Evolutionary conservation across 495 filamentous ascomycete genomes (phyloP), one percentile per base, ranked within the genome.

Genomic region (Aspergillus ostianus): DNA sequence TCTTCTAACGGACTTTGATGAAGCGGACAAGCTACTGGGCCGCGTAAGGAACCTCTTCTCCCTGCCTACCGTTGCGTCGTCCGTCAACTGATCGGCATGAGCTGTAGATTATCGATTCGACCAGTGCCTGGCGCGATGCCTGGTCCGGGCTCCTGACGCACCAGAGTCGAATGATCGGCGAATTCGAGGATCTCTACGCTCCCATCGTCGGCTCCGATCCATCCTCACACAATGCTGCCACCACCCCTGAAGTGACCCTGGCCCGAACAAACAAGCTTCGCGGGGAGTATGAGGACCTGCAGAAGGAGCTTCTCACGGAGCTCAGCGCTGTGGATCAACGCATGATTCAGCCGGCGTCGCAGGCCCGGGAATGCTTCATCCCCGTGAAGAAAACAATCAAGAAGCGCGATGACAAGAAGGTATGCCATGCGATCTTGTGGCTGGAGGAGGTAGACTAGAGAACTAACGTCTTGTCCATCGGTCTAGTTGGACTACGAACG

Each of bases 371-470:
- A 52, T 85, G 70, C 47, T 78, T 96, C 58, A 80, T 84, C 57
- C 89, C 90, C 0, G 79, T 96, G 69, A 89, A 92, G 67, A 97
- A 93, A 73, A 88, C 88, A 3, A 93, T 98, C 70, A 96, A 96
- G 77, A 93, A 91, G 68, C 80, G 93, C 46, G 91, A 95, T 65
- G 89, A 96, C 65, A 91, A 87, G 73, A 89, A 96, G 78, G 84
- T 84, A 53, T n/a, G 69, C 55, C 17, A n/a, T 19, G 41, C 19
- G n/a, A 13, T 23, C 29, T 15, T 27, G 23, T 3, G 17, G 3
- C 27, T 44, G 15, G 23, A 56, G 7, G 21, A 6, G 8, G 21
- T 15, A 15, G 7, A 19, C 29, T 20, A 21, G 30, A 10, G 47
- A 3, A 21, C 9, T 62, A 50, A 62, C 50, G 46, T n/a, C 27